Percentiles rank a stretch among this genome's conserved stretches.
phyloP scores from a whole-genome alignment of 2,329 filamentous ascomycete genomes.

The Curvularia eragrostidis region DNA sequence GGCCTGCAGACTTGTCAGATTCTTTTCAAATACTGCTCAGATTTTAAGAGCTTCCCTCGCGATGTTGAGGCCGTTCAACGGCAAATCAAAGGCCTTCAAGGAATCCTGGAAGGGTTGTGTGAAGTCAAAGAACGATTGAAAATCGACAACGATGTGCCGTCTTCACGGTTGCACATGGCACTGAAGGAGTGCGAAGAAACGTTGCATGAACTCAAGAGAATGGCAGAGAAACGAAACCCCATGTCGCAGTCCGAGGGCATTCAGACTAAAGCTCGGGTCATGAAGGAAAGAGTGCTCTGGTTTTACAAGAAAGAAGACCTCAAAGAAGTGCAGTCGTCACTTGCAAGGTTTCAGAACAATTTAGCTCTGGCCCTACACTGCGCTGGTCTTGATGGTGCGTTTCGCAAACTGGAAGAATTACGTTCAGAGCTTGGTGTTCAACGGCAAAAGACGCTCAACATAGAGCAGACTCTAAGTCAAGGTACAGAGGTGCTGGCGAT shows the following conservation, averaged over 20 bases:
- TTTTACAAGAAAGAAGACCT: background rate
- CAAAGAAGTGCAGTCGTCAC: background rate
- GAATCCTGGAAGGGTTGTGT: conserved; percentile 9
- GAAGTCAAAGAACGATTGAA: conserved; percentile 14
- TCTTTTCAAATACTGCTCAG: conserved; percentile 16
- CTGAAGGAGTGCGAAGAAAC: conserved; percentile 3
- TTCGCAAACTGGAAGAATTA: background rate
- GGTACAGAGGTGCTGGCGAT: background rate
- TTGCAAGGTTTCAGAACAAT: background rate
- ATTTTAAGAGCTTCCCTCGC: conserved; percentile 11
- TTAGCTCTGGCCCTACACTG: background rate
- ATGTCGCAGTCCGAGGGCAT: background rate
- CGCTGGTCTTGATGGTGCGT: background rate
- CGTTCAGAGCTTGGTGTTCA: background rate
- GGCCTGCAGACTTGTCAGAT: conserved; percentile 23
- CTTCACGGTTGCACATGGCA: conserved; percentile 10
- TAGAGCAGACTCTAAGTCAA: background rate
- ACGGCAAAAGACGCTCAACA: background rate
- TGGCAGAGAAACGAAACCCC: background rate
- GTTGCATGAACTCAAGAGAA: background rate
- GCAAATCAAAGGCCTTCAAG: conserved; percentile 12
- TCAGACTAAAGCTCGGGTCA: background rate
- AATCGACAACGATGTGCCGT: conserved; percentile 13
- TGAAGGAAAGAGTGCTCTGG: background rate
- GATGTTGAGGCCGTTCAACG: conserved; percentile 10